phyloP scores from a whole-genome alignment of 2,329 filamentous ascomycete genomes.

The Botrytis aclada region DNA sequence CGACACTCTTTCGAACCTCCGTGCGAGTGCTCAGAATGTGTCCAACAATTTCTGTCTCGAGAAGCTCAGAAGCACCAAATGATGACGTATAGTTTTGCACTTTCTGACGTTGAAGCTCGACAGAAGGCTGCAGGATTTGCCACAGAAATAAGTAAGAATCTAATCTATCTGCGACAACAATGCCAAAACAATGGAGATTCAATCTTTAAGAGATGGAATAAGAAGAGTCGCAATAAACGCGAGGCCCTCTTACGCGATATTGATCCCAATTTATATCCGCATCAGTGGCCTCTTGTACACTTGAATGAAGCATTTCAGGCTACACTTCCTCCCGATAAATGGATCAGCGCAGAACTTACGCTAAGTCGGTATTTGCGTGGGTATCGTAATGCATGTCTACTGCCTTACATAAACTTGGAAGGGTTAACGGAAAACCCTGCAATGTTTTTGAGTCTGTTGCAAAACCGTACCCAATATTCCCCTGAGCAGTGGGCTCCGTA shows the following conservation, averaged over 20 bases:
- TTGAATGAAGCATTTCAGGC: neutral
- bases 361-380: neutral
- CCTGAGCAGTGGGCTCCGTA: neutral
- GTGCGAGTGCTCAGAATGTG: neutral
- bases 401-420: neutral
- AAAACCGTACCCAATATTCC: neutral
- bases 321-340: neutral
- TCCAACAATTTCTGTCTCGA: neutral
- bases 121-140: neutral
- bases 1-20: neutral
- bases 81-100: neutral
- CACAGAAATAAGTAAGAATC: neutral
- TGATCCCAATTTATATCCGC: neutral
- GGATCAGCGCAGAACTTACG: neutral
- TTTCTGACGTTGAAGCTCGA: neutral
- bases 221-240: neutral
- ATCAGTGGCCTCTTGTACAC: neutral
- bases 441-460: neutral
- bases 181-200: neutral
- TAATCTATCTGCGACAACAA: neutral
- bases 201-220: neutral
- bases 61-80: neutral
- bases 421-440: neutral
- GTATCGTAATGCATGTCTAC: neutral
- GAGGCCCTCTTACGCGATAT: neutral